phyloP scores from a whole-genome alignment of 2,329 filamentous ascomycete genomes.

The Corynespora cassiicola region DNA sequence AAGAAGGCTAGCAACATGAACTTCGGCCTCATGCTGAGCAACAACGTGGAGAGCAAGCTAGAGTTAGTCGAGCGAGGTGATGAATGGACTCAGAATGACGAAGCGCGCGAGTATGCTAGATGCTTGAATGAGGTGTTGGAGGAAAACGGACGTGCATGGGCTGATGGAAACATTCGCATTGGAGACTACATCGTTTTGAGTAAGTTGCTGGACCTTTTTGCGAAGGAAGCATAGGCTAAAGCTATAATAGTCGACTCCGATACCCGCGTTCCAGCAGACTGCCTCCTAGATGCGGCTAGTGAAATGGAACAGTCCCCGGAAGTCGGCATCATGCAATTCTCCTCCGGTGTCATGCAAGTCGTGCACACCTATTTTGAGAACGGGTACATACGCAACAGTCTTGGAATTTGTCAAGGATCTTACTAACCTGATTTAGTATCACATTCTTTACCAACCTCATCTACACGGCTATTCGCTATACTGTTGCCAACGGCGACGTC shows the following conservation, averaged over 20 bases:
- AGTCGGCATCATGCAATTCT: conserved; percentile 78
- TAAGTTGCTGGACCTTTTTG: conserved; percentile 1
- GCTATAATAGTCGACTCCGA: conserved; percentile 68
- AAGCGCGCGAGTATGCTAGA: conserved; percentile 26
- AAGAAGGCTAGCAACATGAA: conserved; percentile 72
- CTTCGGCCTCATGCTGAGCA: conserved; percentile 67
- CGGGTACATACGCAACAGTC: too few species aligned
- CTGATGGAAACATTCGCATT: conserved; percentile 82
- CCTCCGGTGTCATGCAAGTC: conserved; percentile 77
- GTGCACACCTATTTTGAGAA: conserved; percentile 74
- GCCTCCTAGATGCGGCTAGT: conserved; percentile 75
- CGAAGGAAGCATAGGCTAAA: conserved; percentile 15
- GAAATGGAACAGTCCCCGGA: conserved; percentile 82
- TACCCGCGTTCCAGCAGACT: conserved; percentile 77
- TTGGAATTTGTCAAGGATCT: too few species aligned
- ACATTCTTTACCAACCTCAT: conserved; percentile 80
- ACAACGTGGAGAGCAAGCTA: conserved; percentile 67
- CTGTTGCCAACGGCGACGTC: conserved; percentile 72
- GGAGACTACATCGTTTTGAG: conserved; percentile 79
- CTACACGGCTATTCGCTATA: conserved; percentile 73
- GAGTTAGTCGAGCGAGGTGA: conserved; percentile 40
- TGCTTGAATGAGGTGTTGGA: conserved; percentile 70
- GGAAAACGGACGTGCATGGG: conserved; percentile 73
- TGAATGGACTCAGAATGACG: conserved; percentile 39
- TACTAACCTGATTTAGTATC: conserved; percentile 52